phyloP scores from a whole-genome alignment of 2,329 filamentous ascomycete species.

The Trichoderma koningii region DNA sequence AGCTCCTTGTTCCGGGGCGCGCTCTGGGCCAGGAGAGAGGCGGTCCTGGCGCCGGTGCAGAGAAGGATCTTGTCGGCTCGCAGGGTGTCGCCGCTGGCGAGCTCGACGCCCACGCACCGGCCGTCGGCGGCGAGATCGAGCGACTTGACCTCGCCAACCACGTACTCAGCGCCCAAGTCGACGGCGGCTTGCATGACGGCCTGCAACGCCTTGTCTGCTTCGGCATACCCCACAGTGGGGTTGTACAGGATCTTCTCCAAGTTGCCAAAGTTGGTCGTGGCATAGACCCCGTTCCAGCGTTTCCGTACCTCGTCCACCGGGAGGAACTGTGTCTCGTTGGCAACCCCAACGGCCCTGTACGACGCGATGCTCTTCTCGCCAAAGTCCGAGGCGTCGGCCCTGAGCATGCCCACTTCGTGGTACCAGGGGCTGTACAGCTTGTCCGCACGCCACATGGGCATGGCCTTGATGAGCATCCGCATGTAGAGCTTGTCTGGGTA shows the following conservation, averaged over 20 bases:
- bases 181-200: conserved; percentile 56
- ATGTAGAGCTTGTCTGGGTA: conserved; percentile 46
- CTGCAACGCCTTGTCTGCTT: conserved; percentile 57
- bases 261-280: conserved; percentile 57
- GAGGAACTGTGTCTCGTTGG: conserved; percentile 46
- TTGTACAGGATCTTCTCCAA: conserved; percentile 60
- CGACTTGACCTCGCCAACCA: conserved; percentile 51
- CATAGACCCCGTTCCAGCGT: conserved; percentile 59
- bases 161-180: conserved; percentile 57
- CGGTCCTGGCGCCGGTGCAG: conserved; percentile 60
- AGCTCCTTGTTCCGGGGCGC: conserved; percentile 51
- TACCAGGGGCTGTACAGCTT: conserved; percentile 56
- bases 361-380: conserved; percentile 48
- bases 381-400: conserved; percentile 46
- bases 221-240: conserved; percentile 60
- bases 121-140: conserved; percentile 52
- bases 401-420: conserved; percentile 59
- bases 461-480: conserved; percentile 44
- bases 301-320: conserved; percentile 54
- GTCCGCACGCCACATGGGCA: conserved; percentile 45
- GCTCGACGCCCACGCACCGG: conserved; percentile 51
- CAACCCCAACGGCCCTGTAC: conserved; percentile 42
- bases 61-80: conserved; percentile 57
- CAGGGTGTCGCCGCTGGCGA: conserved; percentile 49
- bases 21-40: conserved; percentile 54